Percentiles rank a stretch among this genome's conserved stretches.
Conservation (phyloP, 495 filamentous ascomycete genomes). For the Aspergillus ostianus region DNA sequence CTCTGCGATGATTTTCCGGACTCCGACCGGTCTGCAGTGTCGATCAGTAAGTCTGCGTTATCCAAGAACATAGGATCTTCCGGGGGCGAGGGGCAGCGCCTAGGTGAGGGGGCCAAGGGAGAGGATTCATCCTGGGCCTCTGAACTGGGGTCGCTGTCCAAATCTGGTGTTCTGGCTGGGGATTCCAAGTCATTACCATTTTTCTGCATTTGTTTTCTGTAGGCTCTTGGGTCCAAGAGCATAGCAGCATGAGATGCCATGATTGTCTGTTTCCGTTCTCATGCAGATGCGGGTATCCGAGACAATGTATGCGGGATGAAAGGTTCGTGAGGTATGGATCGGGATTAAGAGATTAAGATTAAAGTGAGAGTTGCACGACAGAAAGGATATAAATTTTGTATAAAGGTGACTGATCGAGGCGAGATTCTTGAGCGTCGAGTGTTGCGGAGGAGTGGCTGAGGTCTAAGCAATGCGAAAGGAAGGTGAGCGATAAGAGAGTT, state of each 20-base stretch:
- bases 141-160: constrained; percentile 2
- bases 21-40: constrained; percentile 22
- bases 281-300: constrained; percentile 16
- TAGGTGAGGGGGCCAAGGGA: constrained; percentile 12
- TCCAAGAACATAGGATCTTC: constrained; percentile 19
- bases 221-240: constrained; percentile 42
- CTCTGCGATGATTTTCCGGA: constrained; percentile 13
- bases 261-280: constrained; percentile 10
- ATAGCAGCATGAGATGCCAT: constrained; percentile 47
- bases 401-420: background rate
- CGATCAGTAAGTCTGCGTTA: constrained; percentile 24
- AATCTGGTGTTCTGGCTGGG: constrained; percentile 5
- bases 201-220: constrained; percentile 31
- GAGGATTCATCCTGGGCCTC: constrained; percentile 6
- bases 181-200: constrained; percentile 33
- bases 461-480: background rate
- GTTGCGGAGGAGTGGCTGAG: background rate
- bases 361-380: background rate
- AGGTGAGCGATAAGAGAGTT: constrained; percentile 16
- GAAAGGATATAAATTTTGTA: background rate
- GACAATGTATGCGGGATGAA: background rate
- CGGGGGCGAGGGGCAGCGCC: constrained; percentile 16
- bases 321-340: background rate
- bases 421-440: background rate
- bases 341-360: background rate